Evolutionary conservation across 805 yeast genomes (phyloP), one percentile per base, ranked within the genome.

Genomic region (Saccharomycopsis sp.): DNA sequence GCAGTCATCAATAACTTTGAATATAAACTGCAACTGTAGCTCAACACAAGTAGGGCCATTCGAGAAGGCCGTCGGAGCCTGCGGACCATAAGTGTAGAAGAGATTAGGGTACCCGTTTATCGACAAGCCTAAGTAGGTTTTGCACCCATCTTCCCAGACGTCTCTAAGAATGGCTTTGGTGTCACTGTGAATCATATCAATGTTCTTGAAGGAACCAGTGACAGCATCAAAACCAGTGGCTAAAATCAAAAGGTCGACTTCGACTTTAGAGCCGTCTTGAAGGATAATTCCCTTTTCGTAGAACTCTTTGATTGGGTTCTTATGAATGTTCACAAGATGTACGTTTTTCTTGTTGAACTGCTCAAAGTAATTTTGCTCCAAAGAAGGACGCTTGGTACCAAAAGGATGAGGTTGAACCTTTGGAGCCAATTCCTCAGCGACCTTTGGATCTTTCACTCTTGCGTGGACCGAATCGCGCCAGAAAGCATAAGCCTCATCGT

Each of bases 71-170:
- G 70, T 68, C 15, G 73, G 72, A 2, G 65, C 69, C 40, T 67
- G 70, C 3, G 72, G 72, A 9, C 73, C 72, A 55, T 69, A 70
- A 20, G 66, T 55, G 57, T 61, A 65, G 55, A 65, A 69, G 66
- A 69, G 54, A 60, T 69, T 70, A 21, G 72, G 71, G 55, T 60
- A 68, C 8, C 66, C 70, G 37, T 55, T 37, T 40, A 64, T 56
- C 2, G 67, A 40, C 34, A 65, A 44, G 5, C 72, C 71, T 24
- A 69, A 61, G 55, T 64, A 66, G 34, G 69, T 64, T 3, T 51
- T 47, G 18, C 54, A 44, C 15, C 62, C 62, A 5, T 48, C 56
- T 9, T 44, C 53, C 62, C 62, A 60, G 37, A 56, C 56, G 21
- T 60, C 60, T 34, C 53, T 48, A 18, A 59, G 24, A 29, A 62